These are phyloP conservation scores for Diaporthe caulivora DNA, from an alignment of 2,329 filamentous ascomycete genomes.

Conservation along the genomic window DNA sequence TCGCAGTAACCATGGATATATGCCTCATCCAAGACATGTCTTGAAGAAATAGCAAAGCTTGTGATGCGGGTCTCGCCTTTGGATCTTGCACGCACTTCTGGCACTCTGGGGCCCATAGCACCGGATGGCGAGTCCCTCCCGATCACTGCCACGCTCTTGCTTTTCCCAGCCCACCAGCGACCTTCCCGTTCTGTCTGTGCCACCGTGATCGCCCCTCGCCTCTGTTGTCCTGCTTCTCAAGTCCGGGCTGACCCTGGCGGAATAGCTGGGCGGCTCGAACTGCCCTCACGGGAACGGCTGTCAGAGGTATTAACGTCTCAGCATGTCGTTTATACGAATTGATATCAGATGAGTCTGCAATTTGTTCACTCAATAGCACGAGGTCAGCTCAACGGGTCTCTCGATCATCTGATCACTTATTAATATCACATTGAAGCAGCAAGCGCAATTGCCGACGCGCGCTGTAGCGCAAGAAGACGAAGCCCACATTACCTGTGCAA, in stretches of 20 bases:
- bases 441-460: background rate
- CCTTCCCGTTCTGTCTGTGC: conserved; percentile 27
- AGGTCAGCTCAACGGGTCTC: background rate
- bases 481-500: background rate
- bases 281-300: conserved; percentile 9
- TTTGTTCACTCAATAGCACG: background rate
- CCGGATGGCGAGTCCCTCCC: conserved; percentile 3
- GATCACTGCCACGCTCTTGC: conserved; percentile 25
- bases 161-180: conserved; percentile 11
- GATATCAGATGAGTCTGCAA: background rate
- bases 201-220: background rate
- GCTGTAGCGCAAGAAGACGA: background rate
- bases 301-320: background rate
- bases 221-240: background rate
- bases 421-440: background rate
- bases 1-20: background rate
- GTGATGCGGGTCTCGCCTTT: conserved; percentile 24
- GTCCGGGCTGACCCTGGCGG: conserved; percentile 3
- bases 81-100: conserved; percentile 14
- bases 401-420: background rate
- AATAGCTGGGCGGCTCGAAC: background rate
- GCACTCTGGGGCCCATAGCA: conserved; percentile 8
- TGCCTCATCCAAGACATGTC: conserved; percentile 28
- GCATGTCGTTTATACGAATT: background rate
- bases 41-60: conserved; percentile 10